phyloP scores from a whole-genome alignment of 495 filamentous ascomycete genomes.

The Aspergillus steynii region DNA sequence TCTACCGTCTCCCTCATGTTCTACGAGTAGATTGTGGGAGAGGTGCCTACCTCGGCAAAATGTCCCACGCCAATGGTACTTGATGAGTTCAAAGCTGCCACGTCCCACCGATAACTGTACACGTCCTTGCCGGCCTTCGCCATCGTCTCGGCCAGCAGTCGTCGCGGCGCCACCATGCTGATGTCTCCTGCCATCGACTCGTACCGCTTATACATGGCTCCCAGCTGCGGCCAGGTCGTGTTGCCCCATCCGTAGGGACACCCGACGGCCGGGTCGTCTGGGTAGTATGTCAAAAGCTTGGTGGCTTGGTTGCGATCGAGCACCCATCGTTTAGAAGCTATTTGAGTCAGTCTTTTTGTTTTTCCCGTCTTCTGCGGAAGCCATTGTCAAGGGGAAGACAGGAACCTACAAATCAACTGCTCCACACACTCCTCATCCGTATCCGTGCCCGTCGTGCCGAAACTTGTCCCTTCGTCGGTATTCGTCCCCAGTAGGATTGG shows the following conservation, averaged over 20 bases:
- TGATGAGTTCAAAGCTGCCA: conserved; percentile 30
- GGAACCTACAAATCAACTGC: conserved; percentile 36
- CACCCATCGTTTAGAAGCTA: conserved; percentile 42
- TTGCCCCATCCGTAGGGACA: conserved; percentile 54
- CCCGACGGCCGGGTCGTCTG: conserved; percentile 43
- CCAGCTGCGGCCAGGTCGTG: conserved; percentile 40
- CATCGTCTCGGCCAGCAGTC: conserved; percentile 53
- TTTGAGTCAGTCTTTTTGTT: not conserved
- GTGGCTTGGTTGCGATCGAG: conserved; percentile 31
- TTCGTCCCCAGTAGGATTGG: conserved; percentile 50
- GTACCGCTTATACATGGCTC: conserved; percentile 53
- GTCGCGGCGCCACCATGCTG: conserved; percentile 54
- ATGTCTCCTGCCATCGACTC: conserved; percentile 55
- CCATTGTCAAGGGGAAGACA: conserved; percentile 3
- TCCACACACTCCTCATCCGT: conserved; percentile 46
- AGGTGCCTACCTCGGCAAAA: conserved; percentile 34
- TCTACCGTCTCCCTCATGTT: not conserved
- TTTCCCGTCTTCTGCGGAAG: not conserved
- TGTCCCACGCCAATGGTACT: conserved; percentile 36
- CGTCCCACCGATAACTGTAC: conserved; percentile 59
- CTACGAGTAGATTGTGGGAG: not conserved
- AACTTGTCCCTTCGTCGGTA: conserved; percentile 51
- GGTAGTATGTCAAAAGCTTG: conserved; percentile 35
- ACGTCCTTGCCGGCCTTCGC: conserved; percentile 39
- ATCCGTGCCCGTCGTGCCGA: conserved; percentile 45